phyloP scores from a whole-genome alignment of 2,329 filamentous ascomycete genomes.

The Fusarium agapanthi region DNA sequence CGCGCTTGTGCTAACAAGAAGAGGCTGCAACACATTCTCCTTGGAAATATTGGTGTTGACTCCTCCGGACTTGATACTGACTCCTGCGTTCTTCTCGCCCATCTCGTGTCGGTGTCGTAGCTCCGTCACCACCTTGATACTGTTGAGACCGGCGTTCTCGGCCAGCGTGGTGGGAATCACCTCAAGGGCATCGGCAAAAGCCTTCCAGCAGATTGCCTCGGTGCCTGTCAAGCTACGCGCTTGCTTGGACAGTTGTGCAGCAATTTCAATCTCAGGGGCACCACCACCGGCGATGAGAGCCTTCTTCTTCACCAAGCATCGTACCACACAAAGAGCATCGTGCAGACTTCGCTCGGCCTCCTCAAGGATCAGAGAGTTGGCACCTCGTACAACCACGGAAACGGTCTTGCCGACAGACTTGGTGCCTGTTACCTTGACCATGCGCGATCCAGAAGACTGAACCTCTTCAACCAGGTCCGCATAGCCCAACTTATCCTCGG shows the following conservation, averaged over 20 bases:
- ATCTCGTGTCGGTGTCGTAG: slow-evolving; percentile 92
- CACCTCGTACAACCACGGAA: slow-evolving; percentile 92
- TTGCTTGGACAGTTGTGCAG: slow-evolving; percentile 83
- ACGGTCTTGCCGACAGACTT: slow-evolving; percentile 87
- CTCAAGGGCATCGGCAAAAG: slow-evolving; percentile 97
- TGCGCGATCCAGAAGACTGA: slow-evolving; percentile 84
- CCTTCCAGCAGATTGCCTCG: slow-evolving; percentile 98
- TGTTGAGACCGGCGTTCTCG: slow-evolving; percentile 97
- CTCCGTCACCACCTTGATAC: slow-evolving; percentile 98
- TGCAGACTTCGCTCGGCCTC: slow-evolving; percentile 97
- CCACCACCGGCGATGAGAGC: slow-evolving; percentile 97
- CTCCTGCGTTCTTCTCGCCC: slow-evolving; percentile 94
- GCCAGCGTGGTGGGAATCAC: slow-evolving; percentile 96
- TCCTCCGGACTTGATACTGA: slow-evolving; percentile 97
- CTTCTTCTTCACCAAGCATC: slow-evolving; percentile 99
- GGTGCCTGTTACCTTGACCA: slow-evolving; percentile 94
- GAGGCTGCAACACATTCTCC: slow-evolving; percentile 94
- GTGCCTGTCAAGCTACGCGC: slow-evolving; percentile 87
- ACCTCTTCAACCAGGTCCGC: slow-evolving; percentile 95
- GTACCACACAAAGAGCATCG: slow-evolving; percentile 96
- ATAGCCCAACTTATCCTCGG: slow-evolving; percentile 94
- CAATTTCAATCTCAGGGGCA: slow-evolving; percentile 95
- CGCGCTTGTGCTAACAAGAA: slow-evolving; percentile 95
- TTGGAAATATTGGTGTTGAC: slow-evolving; percentile 97
- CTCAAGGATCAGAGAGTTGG: slow-evolving; percentile 93